phyloP scores from a whole-genome alignment of 2,329 filamentous ascomycete genomes.

The Grosmannia clavigera region DNA sequence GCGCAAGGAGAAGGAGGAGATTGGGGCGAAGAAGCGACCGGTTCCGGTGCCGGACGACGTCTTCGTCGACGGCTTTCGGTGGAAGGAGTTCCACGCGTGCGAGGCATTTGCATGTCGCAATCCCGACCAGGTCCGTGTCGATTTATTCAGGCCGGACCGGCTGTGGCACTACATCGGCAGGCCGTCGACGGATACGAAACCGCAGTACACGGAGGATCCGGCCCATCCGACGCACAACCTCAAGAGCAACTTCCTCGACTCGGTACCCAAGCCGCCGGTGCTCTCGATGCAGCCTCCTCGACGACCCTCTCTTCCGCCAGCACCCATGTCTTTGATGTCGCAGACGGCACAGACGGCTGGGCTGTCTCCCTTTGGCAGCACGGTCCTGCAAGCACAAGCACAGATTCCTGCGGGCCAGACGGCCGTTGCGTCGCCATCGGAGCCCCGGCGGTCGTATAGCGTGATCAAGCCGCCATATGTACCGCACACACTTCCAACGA shows the following conservation, averaged over 20 bases:
- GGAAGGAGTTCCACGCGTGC: constrained; percentile 68
- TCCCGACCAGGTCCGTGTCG: constrained; percentile 52
- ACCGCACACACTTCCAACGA: constrained; percentile 11
- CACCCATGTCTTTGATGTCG: constrained; percentile 12
- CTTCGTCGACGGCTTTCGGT: constrained; percentile 57
- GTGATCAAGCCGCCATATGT: constrained; percentile 15
- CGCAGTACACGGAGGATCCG: constrained; percentile 79
- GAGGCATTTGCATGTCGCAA: constrained; percentile 33
- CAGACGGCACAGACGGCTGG: neutral
- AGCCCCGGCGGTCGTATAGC: constrained; percentile 14
- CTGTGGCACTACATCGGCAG: constrained; percentile 83
- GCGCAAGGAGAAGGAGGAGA: constrained; percentile 49
- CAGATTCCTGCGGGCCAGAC: neutral
- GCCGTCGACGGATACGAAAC: constrained; percentile 77
- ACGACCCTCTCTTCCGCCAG: constrained; percentile 10
- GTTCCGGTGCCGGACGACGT: constrained; percentile 51
- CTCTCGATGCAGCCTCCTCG: constrained; percentile 3
- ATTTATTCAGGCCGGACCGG: constrained; percentile 60
- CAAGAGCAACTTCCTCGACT: constrained; percentile 61
- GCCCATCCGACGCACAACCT: constrained; percentile 46
- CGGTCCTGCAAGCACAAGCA: constrained; percentile 6
- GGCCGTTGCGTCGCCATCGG: neutral
- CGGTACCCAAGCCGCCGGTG: constrained; percentile 37
- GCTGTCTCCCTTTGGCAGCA: constrained; percentile 4
- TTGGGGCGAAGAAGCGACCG: constrained; percentile 54